Evolutionary conservation across 805 yeast genomes (phyloP), one percentile per base, ranked within the genome.

Genomic region (Tetrapisispora nanseiensis): DNA sequence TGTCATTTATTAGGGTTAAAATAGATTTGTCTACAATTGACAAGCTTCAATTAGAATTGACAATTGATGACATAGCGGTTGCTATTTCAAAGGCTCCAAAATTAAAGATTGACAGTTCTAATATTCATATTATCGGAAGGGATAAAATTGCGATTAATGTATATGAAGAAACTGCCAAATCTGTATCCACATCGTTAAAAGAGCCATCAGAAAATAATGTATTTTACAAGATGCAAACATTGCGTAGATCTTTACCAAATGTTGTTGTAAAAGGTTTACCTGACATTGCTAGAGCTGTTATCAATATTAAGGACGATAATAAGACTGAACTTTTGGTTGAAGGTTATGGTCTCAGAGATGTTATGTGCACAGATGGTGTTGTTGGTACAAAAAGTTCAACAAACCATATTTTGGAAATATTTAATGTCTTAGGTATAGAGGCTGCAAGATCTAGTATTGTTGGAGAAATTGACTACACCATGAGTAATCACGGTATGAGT

Each of bases 401-500:
- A 11, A 92, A 92, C 62, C 99, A 92, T 66, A 80, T 92, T 27
- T 68, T 92, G 47, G 99, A 92, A 62, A 87, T 90, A 48, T 78
- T 76, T 51, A 77, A 78, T 49, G 97, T 90, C 5, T 70, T 92
- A 47, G 99, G 99, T 56, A 94, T 92, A 50, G 99, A 92, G 63
- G 99, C 99, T 2, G 98, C 98, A 1, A 75, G 99, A 62, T 69
- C 86, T 0, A 82, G 95, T 52, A 92, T 92, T 61, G 83, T 92
- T 59, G 79, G 79, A 49, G 99, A 92, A 69, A 92, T 92, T 63
- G 95, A 85, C 59, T 87, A 87, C 60, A 92, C 98, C 42, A 92
- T 92, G 99, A 80, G 95, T 60, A 86, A 87, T 66, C 98, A 92
- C 71, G 99, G 99, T 66, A 92, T 92, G 98, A 86, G 95, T 62